Evolutionary conservation across 805 yeast species (phyloP), one percentile per base, ranked within the genome.

Genomic region (Starmerella asiatica): DNA sequence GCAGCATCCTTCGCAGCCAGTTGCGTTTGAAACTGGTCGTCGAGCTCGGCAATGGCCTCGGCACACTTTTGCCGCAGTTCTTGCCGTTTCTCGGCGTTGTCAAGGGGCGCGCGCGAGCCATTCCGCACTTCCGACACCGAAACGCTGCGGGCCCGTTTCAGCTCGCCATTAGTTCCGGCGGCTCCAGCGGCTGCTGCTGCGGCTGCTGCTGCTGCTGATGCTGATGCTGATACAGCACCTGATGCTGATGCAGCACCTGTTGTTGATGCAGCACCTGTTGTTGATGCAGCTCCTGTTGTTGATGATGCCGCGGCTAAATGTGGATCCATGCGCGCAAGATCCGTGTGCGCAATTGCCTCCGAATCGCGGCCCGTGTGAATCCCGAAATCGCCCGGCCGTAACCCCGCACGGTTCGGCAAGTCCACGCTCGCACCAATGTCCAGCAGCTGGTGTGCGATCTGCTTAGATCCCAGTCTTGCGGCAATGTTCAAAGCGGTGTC

Each of bases 401-500:
- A 68, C 0, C 95, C 95, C 3, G 88, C 79, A 37, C 81, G 79
- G 56, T 91, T 91, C 4, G 83, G 73, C 35, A 83, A 68, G 26
- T 68, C 67, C 4, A 81, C 73, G 55, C 86, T 81, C 1, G 96
- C 96, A 28, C 96, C 95, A 40, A 82, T 79, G 46, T 82, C 86
- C 37, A 91, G 59, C 36, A 91, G 66, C 46, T 79, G 82, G 46
- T 80, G 83, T 8, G 80, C 86, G 40, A 91, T 71, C 33, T 79
- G 75, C 34, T 75, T 73, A 56, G 82, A 80, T 7, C 93, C 93
- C 20, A 91, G 73, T 51, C 93, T 71, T 0, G 96, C 91, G 0
- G 93, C 93, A 40, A 91, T 81, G 55, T 86, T 93, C 44, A 91
- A 65, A 35, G 95, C 86, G 0, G 98, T 91, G 56, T 91, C 95